phyloP scores from a whole-genome alignment of 2,329 filamentous ascomycete genomes.

The Fusarium scirpi region DNA sequence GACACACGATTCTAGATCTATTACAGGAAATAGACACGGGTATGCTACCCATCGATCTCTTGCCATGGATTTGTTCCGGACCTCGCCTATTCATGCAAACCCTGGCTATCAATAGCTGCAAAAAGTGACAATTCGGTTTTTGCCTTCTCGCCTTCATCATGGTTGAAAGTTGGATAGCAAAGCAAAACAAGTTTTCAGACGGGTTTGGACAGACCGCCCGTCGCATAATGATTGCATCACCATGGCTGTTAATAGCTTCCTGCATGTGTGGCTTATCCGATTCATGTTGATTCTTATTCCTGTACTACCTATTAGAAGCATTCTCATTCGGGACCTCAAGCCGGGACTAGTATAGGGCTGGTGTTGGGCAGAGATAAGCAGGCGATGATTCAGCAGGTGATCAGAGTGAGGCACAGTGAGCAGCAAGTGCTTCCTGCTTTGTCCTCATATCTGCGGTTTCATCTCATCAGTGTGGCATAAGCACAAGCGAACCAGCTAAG shows the following conservation, averaged over 20 bases:
- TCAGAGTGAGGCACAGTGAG: neutral
- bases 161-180: conserved; percentile 16
- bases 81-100: conserved; percentile 18
- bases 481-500: conserved; percentile 13
- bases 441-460: neutral
- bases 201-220: conserved; percentile 28
- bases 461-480: neutral
- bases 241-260: conserved; percentile 39
- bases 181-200: conserved; percentile 24
- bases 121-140: conserved; percentile 6
- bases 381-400: neutral
- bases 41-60: conserved; percentile 4
- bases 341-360: conserved; percentile 11
- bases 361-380: neutral
- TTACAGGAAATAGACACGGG: conserved; percentile 62
- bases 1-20: conserved; percentile 60
- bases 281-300: conserved; percentile 31
- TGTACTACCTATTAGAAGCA: conserved; percentile 37
- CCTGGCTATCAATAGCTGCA: conserved; percentile 1
- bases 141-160: neutral
- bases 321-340: conserved; percentile 19
- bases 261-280: conserved; percentile 26
- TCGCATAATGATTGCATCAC: conserved; percentile 22
- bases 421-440: neutral
- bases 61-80: neutral